These are phyloP conservation scores for Anisodus tanguticus DNA, from an alignment of 257 asterid genomes.

Conservation along the genomic window DNA sequence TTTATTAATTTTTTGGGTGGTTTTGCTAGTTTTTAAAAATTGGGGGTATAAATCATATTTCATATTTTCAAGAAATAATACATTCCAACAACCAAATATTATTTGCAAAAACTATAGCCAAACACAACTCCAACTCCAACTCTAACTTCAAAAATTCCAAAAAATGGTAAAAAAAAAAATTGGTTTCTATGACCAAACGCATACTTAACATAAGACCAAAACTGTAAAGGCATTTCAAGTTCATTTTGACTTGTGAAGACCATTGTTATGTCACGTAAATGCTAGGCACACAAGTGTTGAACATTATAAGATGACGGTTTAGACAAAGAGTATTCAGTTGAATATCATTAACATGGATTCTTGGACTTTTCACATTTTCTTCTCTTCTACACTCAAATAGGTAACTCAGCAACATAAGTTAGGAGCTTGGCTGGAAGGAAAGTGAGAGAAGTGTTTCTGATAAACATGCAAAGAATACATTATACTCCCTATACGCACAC, in stretches of 20 bases:
- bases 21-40: no score
- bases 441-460: background rate
- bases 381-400: background rate
- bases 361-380: background rate
- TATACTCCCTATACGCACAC: background rate
- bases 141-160: no score
- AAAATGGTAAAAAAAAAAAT: no score
- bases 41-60: no score
- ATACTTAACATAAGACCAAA: background rate
- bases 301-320: background rate
- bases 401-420: background rate
- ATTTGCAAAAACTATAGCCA: no score
- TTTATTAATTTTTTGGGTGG: no score
- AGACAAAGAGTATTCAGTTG: background rate
- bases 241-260: constrained; percentile 13
- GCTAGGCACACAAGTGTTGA: constrained; percentile 22
- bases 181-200: no score
- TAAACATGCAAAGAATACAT: background rate
- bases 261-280: background rate
- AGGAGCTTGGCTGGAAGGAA: background rate
- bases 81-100: no score
- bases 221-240: background rate
- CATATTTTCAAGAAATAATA: no score
- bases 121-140: no score
- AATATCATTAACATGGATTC: background rate